A percentile compares a stretch with the other conserved stretches of the same genome.
These are phyloP conservation scores for Odontarrhena argentea DNA, from an alignment of 345 rosid genomes.

Conservation along the genomic window DNA sequence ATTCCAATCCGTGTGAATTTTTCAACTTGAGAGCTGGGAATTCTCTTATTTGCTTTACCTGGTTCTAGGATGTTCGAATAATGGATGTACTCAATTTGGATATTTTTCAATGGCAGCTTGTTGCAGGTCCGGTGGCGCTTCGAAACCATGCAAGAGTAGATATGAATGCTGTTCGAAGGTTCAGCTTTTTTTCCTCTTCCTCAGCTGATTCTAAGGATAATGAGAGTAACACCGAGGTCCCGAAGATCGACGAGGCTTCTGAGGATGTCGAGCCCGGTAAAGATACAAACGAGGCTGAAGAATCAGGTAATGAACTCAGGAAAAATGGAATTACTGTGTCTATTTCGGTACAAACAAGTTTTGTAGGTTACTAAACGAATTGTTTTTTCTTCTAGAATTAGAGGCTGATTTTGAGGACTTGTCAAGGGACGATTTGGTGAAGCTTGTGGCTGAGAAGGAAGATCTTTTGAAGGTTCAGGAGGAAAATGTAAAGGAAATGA, in stretches of 20 bases:
- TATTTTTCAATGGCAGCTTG: conserved; percentile 44
- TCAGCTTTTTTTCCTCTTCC: conserved; percentile 66
- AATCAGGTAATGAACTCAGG: conserved; percentile 48
- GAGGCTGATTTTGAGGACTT: conserved; percentile 65
- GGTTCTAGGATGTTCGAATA: background rate
- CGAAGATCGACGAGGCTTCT: conserved; percentile 40
- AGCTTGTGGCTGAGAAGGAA: conserved; percentile 78
- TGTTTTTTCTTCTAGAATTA: conserved; percentile 54
- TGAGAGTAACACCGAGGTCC: conserved; percentile 36
- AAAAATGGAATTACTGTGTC: conserved; percentile 37
- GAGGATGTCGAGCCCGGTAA: conserved; percentile 32
- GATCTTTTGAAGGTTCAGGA: conserved; percentile 66
- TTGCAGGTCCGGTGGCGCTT: conserved; percentile 47
- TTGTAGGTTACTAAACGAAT: conserved; percentile 48
- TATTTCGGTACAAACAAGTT: conserved; percentile 43
- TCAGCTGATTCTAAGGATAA: conserved; percentile 59
- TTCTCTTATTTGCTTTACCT: background rate
- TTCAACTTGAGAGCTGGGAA: background rate
- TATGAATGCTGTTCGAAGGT: conserved; percentile 48
- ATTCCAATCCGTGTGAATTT: background rate
- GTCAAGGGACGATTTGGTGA: conserved; percentile 71
- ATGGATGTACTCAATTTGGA: conserved; percentile 3
- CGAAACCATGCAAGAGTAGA: conserved; percentile 46
- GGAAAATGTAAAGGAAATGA: conserved; percentile 61
- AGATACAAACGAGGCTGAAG: conserved; percentile 40